Evolutionary conservation across 2,329 filamentous ascomycete species (phyloP), one percentile per base, ranked within the genome.

Genomic region (Beauveria sp.): DNA sequence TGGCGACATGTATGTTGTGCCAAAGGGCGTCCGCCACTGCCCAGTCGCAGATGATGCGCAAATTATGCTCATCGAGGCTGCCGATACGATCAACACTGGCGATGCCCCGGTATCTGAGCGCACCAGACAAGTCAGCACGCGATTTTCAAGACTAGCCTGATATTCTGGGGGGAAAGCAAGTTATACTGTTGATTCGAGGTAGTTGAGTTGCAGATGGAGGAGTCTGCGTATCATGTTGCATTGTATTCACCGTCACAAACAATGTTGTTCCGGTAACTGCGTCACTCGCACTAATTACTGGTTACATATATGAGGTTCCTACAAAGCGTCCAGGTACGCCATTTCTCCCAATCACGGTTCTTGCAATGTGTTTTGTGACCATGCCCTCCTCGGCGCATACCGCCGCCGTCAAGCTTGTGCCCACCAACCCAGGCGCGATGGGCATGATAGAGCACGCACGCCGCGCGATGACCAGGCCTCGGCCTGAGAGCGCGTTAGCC

Each of bases 51-150:
- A 75, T 49, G 66, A 70, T 53, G 75, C 73, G 0, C 66, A 69
- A 7, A 72, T 76, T 3, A 67, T 77, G 69, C 68, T 78, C 66
- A 69, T 76, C 6, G 75, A 77, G 64, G 70, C 66, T n/a, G 67
- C 67, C 5, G 70, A 70, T 0, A 73, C 71, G 1, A 55, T 71
- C 0, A 73, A 73, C 20, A 72, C 71, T 0, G 71, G 71, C 0
- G 71, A 73, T 51, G 67, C 68, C 0, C 34, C n/a, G 0, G 62
- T 51, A 0, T 71, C 69, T 0, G 65, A 68, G 5, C 64, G 67
- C 40, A 72, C 70, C 1, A 67, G n/a, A 6, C 7, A 42, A n/a
- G 57, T 60, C 28, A 53, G 53, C 16, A 38, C 51, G 24, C 26
- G 28, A 20, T 60, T 53, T 60, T 8, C 14, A 10, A 6, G 40